Conservation (phyloP, 1,284 basidiomycete genomes). For the Apiotrichum siamense region DNA sequence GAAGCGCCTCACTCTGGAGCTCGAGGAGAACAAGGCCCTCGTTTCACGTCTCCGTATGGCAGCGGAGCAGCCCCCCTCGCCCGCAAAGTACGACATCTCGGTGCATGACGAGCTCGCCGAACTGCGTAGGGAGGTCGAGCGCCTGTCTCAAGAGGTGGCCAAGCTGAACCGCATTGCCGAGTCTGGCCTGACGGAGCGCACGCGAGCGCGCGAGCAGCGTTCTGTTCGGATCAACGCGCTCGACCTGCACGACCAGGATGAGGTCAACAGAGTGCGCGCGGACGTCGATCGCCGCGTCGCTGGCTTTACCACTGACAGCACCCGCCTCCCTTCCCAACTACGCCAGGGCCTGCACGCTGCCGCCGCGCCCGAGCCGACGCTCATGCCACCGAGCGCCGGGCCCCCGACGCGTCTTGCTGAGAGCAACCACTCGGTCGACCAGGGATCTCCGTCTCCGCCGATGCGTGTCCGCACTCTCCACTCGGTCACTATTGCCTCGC, state of each 20-base stretch:
- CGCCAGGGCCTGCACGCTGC: slow-evolving; percentile 37
- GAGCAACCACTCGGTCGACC: background rate
- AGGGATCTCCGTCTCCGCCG: background rate
- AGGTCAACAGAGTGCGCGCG: slow-evolving; percentile 25
- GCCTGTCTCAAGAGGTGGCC: slow-evolving; percentile 70
- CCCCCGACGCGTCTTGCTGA: slow-evolving; percentile 8
- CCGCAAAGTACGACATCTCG: slow-evolving; percentile 7
- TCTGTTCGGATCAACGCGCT: slow-evolving; percentile 14
- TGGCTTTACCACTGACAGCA: background rate
- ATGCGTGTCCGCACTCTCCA: background rate
- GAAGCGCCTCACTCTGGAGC: slow-evolving; percentile 65
- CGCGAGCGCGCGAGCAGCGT: slow-evolving; percentile 32
- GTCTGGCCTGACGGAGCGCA: slow-evolving; percentile 67
- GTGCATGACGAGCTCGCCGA: slow-evolving; percentile 53
- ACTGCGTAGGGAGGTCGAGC: slow-evolving; percentile 50
- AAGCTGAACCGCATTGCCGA: slow-evolving; percentile 75
- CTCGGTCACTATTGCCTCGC: background rate
- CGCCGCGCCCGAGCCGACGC: slow-evolving; percentile 16
- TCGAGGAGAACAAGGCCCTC: slow-evolving; percentile 63
- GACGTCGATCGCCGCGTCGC: slow-evolving; percentile 17
- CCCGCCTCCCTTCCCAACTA: slow-evolving; percentile 27
- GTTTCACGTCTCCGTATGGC: slow-evolving; percentile 56
- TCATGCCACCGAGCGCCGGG: slow-evolving; percentile 23
- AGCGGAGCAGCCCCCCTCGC: slow-evolving; percentile 22
- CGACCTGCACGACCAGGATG: slow-evolving; percentile 22